Percentiles rank a stretch among this genome's conserved stretches.
These are phyloP conservation scores for Elaeagnus macrophylla DNA, from an alignment of 306 rosid genomes.

Conservation along the genomic window DNA sequence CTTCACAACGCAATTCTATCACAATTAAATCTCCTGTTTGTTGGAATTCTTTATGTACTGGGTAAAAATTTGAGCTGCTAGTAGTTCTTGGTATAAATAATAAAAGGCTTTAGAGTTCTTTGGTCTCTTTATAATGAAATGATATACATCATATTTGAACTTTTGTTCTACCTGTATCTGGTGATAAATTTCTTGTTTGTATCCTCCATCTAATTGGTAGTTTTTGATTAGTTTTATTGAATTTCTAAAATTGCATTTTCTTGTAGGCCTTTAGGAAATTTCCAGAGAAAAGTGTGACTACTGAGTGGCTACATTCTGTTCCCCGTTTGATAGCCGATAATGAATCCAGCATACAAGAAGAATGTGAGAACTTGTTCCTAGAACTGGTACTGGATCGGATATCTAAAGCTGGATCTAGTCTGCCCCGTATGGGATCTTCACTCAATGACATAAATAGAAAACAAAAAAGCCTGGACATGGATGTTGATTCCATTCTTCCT, in stretches of 20 bases:
- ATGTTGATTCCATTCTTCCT: slow-evolving; percentile 44
- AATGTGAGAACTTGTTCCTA: slow-evolving; percentile 73
- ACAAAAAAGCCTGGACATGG: slow-evolving; percentile 29
- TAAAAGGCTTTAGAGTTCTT: too few species aligned
- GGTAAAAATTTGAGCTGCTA: too few species aligned
- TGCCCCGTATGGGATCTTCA: slow-evolving; percentile 20
- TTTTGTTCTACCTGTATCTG: too few species aligned
- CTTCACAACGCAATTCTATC: too few species aligned
- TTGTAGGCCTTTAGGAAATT: slow-evolving; percentile 69
- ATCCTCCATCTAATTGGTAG: not conserved
- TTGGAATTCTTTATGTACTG: too few species aligned
- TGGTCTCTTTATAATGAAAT: too few species aligned
- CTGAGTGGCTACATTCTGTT: slow-evolving; percentile 86
- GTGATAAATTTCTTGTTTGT: not conserved
- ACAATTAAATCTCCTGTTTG: too few species aligned
- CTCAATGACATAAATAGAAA: slow-evolving; percentile 12
- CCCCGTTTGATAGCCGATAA: slow-evolving; percentile 72
- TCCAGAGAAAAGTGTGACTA: slow-evolving; percentile 53
- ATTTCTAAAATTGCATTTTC: slow-evolving; percentile 5
- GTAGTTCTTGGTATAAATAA: too few species aligned
- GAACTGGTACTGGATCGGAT: slow-evolving; percentile 79
- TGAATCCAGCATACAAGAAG: slow-evolving; percentile 92
- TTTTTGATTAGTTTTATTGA: slow-evolving; percentile 6
- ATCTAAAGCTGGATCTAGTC: slow-evolving; percentile 35
- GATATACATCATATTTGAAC: too few species aligned